phyloP scores from a whole-genome alignment of 768 basidiomycete genomes.

The Paxillus ammoniavirescens region DNA sequence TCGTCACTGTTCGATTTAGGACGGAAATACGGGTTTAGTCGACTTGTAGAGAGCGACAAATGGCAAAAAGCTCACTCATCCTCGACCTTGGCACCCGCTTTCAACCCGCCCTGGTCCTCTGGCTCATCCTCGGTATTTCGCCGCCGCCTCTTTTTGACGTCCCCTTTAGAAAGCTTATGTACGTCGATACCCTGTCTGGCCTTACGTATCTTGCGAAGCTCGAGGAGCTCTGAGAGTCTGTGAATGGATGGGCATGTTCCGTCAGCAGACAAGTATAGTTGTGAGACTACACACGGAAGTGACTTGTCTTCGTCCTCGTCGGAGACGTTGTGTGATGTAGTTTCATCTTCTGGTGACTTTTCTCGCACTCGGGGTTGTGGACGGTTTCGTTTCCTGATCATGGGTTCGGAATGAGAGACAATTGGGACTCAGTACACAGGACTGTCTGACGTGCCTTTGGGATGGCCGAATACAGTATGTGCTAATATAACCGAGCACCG shows the following conservation, averaged over 20 bases:
- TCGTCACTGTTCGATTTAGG: slow-evolving; percentile 43
- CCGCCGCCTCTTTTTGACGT: slow-evolving; percentile 69
- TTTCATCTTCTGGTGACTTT: slow-evolving; percentile 37
- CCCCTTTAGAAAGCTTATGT: slow-evolving; percentile 81
- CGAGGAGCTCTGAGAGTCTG: slow-evolving; percentile 83
- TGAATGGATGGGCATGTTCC: neutral
- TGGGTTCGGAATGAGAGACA: slow-evolving; percentile 20
- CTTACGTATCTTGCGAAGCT: slow-evolving; percentile 74
- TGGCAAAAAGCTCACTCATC: slow-evolving; percentile 46
- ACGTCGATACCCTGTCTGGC: slow-evolving; percentile 82
- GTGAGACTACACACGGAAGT: slow-evolving; percentile 46
- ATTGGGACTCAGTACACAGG: neutral
- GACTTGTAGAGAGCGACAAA: neutral
- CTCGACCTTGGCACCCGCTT: slow-evolving; percentile 43
- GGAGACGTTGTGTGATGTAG: slow-evolving; percentile 21
- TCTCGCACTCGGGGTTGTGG: slow-evolving; percentile 61
- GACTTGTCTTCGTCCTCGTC: slow-evolving; percentile 38
- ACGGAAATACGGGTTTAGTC: neutral
- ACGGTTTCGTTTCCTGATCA: slow-evolving; percentile 76
- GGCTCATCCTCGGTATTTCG: slow-evolving; percentile 39
- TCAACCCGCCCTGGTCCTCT: slow-evolving; percentile 57
- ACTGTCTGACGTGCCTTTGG: no score
- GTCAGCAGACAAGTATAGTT: neutral
- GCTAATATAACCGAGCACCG: neutral
- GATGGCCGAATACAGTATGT: no score